phyloP scores from a whole-genome alignment of 1,284 basidiomycete genomes.

The Chiua sp. region DNA sequence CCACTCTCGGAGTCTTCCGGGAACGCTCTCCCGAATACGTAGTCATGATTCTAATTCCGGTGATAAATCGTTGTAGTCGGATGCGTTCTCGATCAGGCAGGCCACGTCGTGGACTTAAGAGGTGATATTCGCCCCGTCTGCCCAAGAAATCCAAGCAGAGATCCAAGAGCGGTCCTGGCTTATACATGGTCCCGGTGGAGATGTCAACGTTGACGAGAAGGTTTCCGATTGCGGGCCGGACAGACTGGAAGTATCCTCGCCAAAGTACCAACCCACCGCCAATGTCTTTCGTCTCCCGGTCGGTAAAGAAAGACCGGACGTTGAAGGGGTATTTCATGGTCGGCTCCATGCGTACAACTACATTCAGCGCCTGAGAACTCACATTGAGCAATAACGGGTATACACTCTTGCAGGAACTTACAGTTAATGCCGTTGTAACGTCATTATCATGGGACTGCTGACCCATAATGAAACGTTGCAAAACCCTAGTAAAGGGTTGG shows the following conservation, averaged over 20 bases:
- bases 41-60: slow-evolving; percentile 60
- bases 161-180: slow-evolving; percentile 51
- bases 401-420: slow-evolving; percentile 32
- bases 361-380: slow-evolving; percentile 65
- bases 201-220: slow-evolving; percentile 83
- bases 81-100: slow-evolving; percentile 64
- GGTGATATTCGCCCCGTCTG: slow-evolving; percentile 41
- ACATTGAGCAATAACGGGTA: slow-evolving; percentile 1
- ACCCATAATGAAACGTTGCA: slow-evolving; percentile 68
- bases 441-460: slow-evolving; percentile 71
- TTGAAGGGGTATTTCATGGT: slow-evolving; percentile 75
- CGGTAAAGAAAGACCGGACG: slow-evolving; percentile 76
- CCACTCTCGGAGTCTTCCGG: slow-evolving; percentile 49
- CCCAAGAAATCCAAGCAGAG: slow-evolving; percentile 64
- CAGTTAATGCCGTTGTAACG: slow-evolving; percentile 76
- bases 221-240: slow-evolving; percentile 67
- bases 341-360: slow-evolving; percentile 77
- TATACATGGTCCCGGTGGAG: slow-evolving; percentile 78
- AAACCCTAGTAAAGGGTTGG: slow-evolving; percentile 48
- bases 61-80: slow-evolving; percentile 64
- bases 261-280: slow-evolving; percentile 71
- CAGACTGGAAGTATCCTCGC: slow-evolving; percentile 80
- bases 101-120: slow-evolving; percentile 48
- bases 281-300: slow-evolving; percentile 65
- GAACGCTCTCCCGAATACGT: slow-evolving; percentile 41